phyloP scores from a whole-genome alignment of 1,284 basidiomycete species.

The Sporisorium exsertum region DNA sequence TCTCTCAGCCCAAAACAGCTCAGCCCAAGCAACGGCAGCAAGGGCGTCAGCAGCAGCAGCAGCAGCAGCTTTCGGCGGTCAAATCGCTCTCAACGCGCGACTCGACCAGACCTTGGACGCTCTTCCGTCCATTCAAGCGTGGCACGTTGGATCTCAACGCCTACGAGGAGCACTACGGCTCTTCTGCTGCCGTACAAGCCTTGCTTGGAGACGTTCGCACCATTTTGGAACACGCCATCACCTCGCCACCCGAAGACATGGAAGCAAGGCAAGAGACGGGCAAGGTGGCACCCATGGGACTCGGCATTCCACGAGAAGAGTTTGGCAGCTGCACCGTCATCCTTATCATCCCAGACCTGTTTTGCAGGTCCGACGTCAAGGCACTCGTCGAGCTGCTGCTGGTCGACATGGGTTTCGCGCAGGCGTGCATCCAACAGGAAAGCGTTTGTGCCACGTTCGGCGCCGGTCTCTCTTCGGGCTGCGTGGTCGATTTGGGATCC shows the following conservation, averaged over 20 bases:
- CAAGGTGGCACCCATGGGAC: constrained; percentile 43
- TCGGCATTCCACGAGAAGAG: constrained; percentile 56
- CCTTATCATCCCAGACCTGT: constrained; percentile 91
- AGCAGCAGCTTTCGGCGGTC: constrained; percentile 23
- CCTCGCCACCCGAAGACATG: constrained; percentile 53
- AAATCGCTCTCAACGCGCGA: constrained; percentile 43
- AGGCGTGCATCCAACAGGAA: constrained; percentile 65
- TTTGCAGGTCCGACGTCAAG: constrained; percentile 84
- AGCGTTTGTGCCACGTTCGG: constrained; percentile 95
- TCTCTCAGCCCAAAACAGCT: constrained; percentile 53
- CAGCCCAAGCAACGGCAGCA: constrained; percentile 40
- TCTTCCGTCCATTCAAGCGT: constrained; percentile 64
- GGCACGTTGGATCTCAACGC: constrained; percentile 60
- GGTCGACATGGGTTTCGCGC: constrained; percentile 77
- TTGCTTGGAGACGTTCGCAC: constrained; percentile 60
- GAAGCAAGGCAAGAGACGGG: constrained; percentile 43
- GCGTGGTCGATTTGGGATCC: constrained; percentile 94
- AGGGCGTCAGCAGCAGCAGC: constrained; percentile 41
- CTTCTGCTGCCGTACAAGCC: constrained; percentile 52
- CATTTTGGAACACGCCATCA: constrained; percentile 62
- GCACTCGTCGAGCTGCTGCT: constrained; percentile 83
- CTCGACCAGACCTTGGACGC: constrained; percentile 51
- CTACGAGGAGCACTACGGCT: constrained; percentile 61
- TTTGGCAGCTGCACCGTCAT: constrained; percentile 78
- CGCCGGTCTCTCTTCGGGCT: constrained; percentile 91